These are phyloP conservation scores for Pontederia paniculata DNA, from an alignment of 176 grass and related monocot species.

Conservation along the genomic window DNA sequence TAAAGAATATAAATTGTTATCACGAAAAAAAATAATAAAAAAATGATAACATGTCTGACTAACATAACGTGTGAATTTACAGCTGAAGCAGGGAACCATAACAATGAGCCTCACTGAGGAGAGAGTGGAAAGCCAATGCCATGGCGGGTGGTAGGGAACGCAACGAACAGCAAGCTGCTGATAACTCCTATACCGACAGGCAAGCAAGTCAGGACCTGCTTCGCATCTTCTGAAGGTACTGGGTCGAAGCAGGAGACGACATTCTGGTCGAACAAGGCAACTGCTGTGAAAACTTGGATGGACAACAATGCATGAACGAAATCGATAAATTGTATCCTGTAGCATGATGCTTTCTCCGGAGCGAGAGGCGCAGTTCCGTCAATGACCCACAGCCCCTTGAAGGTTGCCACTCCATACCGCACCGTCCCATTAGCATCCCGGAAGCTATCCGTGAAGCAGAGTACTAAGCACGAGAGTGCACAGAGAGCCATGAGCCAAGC, in stretches of 20 bases:
- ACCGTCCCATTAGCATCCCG: conserved; percentile 12
- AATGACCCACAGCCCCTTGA: conserved; percentile 25
- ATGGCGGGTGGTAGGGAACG: conserved; percentile 34
- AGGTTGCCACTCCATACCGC: conserved; percentile 29
- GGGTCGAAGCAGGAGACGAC: conserved; percentile 30
- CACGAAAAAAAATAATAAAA: too few species aligned
- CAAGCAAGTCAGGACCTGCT: conserved; percentile 26
- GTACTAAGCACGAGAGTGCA: conserved; percentile 26
- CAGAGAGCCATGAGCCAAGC: conserved; percentile 29
- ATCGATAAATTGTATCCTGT: conserved; percentile 30
- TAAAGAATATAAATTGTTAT: too few species aligned
- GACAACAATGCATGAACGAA: conserved; percentile 34
- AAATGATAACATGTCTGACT: too few species aligned
- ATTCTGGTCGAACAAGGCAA: conserved; percentile 31
- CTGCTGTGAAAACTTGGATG: conserved; percentile 27
- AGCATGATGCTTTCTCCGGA: neutral
- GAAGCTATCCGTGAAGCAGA: conserved; percentile 44
- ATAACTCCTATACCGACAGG: conserved; percentile 23
- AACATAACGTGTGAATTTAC: too few species aligned
- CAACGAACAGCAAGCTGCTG: conserved; percentile 22
- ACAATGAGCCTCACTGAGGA: neutral
- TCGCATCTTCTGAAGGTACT: conserved; percentile 18
- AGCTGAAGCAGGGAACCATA: too few species aligned
- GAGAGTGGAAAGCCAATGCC: conserved; percentile 29
- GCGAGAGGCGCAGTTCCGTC: conserved; percentile 28